phyloP scores from a whole-genome alignment of 495 filamentous ascomycete species.

The Extremus antarcticus region DNA sequence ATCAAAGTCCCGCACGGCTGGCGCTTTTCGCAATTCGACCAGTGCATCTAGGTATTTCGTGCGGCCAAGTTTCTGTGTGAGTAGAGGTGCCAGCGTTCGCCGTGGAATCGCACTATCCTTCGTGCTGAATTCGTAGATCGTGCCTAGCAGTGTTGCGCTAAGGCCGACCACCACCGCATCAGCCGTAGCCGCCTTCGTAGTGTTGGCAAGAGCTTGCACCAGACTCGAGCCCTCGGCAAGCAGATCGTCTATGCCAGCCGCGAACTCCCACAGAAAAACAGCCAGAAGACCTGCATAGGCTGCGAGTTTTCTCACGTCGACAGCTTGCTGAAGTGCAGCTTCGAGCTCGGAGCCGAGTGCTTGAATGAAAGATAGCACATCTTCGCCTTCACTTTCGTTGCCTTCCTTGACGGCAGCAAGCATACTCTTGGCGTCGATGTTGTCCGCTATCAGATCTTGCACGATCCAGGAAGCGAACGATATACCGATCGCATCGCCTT shows the following conservation, averaged over 20 bases:
- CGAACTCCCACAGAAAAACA: conserved; percentile 87
- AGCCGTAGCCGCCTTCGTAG: conserved; percentile 49
- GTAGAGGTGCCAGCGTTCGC: conserved; percentile 66
- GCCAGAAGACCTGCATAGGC: conserved; percentile 90
- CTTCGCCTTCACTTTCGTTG: conserved; percentile 80
- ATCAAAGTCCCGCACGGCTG: conserved; percentile 85
- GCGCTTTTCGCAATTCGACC: conserved; percentile 62
- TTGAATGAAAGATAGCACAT: conserved; percentile 91
- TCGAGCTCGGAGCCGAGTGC: conserved; percentile 72
- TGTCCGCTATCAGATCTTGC: conserved; percentile 79
- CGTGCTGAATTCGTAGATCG: conserved; percentile 93
- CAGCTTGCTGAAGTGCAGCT: conserved; percentile 55
- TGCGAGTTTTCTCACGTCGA: conserved; percentile 71
- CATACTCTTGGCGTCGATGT: conserved; percentile 64
- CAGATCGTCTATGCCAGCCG: conserved; percentile 85
- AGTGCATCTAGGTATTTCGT: conserved; percentile 85
- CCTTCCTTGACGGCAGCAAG: conserved; percentile 81
- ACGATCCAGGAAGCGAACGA: conserved; percentile 84
- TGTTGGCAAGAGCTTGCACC: conserved; percentile 39
- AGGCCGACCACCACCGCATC: conserved; percentile 65
- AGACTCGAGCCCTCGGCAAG: conserved; percentile 87
- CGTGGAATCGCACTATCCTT: conserved; percentile 90
- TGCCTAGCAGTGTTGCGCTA: conserved; percentile 71
- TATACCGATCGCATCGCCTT: conserved; percentile 3
- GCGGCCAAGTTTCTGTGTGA: conserved; percentile 68